Evolutionary conservation across 2,329 filamentous ascomycete genomes (phyloP), one percentile per base, ranked within the genome.

Genomic region (Colletotrichum plurivorum): DNA sequence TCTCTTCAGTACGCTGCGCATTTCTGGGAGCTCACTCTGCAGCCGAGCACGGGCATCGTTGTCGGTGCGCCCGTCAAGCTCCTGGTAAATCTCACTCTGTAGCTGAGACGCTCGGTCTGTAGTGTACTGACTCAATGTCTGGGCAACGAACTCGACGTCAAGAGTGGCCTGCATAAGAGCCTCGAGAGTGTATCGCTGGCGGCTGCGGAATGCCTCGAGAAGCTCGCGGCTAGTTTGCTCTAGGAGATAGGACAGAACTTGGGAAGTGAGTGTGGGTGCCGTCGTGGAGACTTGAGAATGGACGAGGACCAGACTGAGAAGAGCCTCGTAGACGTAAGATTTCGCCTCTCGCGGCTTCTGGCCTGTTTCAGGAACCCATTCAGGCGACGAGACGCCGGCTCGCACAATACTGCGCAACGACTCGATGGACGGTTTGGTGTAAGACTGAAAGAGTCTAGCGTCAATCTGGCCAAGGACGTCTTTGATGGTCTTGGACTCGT

Each of bases 91-190:
- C 78, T 95, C 90, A 74, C 92, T 92, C 82, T 98, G 96, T 15
- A 93, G 87, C 77, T 95, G 90, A 8, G 90, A 90, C 3, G 94
- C 94, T 58, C 90, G 88, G 66, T 97, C 93, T 0, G 94, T 96
- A 0, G 94, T 96, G 80, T 97, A 99, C 73, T 95, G 92, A 70
- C 89, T 93, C 41, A 99, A 87, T 5, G 95, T 98, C 83, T 99
- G 96, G 1, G 95, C 94, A 66, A 98, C 91, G 77, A 99, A 98
- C 80, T 99, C 96, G 1, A 98, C 95, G 76, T 99, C 96, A 1
- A 99, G 89, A 0, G 96, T 99, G 1, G 97, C 97, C 81, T 99
- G 97, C 91, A 98, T 97, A 58, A 99, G 88, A 7, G 93, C 92
- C 5, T 92, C 86, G 0, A 99, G 89, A 1, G 90, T 88, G 81